Evolutionary conservation across 2,329 filamentous ascomycete genomes (phyloP).

Genomic region (Hansfordia pulvinata): DNA sequence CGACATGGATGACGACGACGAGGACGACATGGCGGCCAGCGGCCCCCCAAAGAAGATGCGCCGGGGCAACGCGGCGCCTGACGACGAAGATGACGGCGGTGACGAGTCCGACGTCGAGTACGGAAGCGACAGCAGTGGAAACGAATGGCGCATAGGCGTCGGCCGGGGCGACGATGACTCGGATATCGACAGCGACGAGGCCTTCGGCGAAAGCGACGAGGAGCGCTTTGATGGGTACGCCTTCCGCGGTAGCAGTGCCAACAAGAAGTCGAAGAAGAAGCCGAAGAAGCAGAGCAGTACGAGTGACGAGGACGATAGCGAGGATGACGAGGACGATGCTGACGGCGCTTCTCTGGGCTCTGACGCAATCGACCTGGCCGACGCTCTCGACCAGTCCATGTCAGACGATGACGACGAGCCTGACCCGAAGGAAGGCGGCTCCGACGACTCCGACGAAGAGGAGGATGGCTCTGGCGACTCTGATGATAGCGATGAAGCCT

Average conservation of each 20-base stretch:
- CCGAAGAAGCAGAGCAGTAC: constrained; percentile 32
- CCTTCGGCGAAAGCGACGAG: constrained; percentile 79
- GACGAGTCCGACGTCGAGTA: constrained; percentile 51
- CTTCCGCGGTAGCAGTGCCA: constrained; percentile 36
- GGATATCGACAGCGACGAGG: constrained; percentile 58
- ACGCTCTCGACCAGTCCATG: constrained; percentile 32
- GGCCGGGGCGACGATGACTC: constrained; percentile 46
- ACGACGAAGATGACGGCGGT: constrained; percentile 27
- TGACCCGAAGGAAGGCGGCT: constrained; percentile 33
- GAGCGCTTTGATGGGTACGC: constrained; percentile 68
- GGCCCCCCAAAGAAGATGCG: constrained; percentile 30
- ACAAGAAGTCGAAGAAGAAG: constrained; percentile 18
- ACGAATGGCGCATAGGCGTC: constrained; percentile 69
- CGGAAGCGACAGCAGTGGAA: constrained; percentile 74
- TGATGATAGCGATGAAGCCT: constrained; percentile 17
- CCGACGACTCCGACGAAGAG: constrained; percentile 28
- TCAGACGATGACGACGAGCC: constrained; percentile 34
- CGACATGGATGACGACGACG: constrained; percentile 42
- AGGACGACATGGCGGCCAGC: constrained; percentile 52
- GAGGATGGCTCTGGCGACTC: constrained; percentile 22
- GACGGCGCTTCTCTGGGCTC: constrained; percentile 45
- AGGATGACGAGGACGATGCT: constrained; percentile 35
- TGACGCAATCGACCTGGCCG: constrained; percentile 45
- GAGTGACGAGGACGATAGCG: constrained; percentile 46
- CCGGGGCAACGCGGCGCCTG: too few species aligned